Percentiles rank a stretch among this genome's conserved stretches.
These are phyloP conservation scores for Massariosphaeria phaeospora DNA, from an alignment of 495 filamentous ascomycete genomes.

Conservation along the genomic window DNA sequence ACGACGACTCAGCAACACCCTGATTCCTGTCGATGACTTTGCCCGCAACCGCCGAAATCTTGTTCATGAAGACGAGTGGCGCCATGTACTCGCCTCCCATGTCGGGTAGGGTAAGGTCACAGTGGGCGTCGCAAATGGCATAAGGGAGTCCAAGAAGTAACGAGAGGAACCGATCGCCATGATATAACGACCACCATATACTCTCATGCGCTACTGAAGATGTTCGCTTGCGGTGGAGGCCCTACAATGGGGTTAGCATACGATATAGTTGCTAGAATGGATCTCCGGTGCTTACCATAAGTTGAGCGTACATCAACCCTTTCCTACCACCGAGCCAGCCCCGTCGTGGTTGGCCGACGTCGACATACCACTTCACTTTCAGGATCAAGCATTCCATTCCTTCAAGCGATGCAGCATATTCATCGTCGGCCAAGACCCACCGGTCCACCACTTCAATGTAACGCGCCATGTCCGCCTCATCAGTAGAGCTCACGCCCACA, in stretches of 20 bases:
- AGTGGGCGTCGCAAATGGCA: conserved; percentile 41
- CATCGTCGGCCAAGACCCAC: conserved; percentile 47
- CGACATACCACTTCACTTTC: conserved; percentile 45
- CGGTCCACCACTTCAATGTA: conserved; percentile 43
- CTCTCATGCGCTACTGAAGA: conserved; percentile 32
- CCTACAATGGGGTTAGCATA: conserved; percentile 8
- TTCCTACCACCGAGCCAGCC: conserved; percentile 49
- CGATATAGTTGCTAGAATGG: neutral
- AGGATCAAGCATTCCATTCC: conserved; percentile 50
- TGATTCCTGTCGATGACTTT: conserved; percentile 52
- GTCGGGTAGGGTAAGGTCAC: conserved; percentile 30
- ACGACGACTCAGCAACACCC: conserved; percentile 39
- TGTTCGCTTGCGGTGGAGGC: conserved; percentile 32
- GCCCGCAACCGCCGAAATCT: conserved; percentile 44
- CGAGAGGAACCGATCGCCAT: conserved; percentile 45
- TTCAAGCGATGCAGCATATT: conserved; percentile 46
- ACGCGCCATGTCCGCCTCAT: conserved; percentile 30
- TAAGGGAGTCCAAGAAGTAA: conserved; percentile 52
- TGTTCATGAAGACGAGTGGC: conserved; percentile 29
- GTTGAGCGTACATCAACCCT: conserved; percentile 47
- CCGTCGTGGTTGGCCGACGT: conserved; percentile 50
- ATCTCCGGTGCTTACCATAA: conserved; percentile 35
- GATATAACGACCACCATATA: conserved; percentile 47
- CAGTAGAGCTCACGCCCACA: conserved; percentile 29
- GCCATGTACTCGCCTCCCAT: conserved; percentile 32